phyloP scores from a whole-genome alignment of 2,329 filamentous ascomycete genomes.

The Kalaharituber pfeilii region DNA sequence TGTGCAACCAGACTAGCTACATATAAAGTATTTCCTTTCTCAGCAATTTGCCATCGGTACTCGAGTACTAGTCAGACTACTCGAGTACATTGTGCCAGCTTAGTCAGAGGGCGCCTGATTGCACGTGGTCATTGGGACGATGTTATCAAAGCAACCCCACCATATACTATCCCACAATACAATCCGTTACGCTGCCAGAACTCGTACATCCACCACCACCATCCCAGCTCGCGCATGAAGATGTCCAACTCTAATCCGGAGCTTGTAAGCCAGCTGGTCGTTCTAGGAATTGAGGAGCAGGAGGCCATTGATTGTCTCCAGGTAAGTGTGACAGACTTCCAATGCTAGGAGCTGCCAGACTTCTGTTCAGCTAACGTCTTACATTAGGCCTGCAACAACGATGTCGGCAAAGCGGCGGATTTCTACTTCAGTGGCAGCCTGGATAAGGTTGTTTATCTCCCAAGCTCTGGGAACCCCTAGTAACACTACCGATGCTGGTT shows the following conservation, averaged over 20 bases:
- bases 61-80: too few relatives aligned
- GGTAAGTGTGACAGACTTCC: conserved; percentile 9
- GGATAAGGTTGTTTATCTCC: conserved; percentile 16
- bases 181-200: conserved; percentile 5
- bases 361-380: conserved; percentile 3
- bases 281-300: conserved; percentile 14
- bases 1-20: too few relatives aligned
- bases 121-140: background rate
- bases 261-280: conserved; percentile 12
- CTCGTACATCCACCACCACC: too few relatives aligned
- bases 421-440: conserved; percentile 19
- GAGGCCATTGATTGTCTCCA: conserved; percentile 22
- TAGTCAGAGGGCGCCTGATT: background rate
- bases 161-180: conserved; percentile 7
- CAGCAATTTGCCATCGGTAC: too few relatives aligned
- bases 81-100: background rate
- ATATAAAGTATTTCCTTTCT: too few relatives aligned
- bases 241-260: conserved; percentile 12
- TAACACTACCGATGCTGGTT: background rate
- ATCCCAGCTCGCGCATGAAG: conserved; percentile 4
- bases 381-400: conserved; percentile 15
- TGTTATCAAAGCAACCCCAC: background rate
- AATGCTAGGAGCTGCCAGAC: conserved; percentile 7
- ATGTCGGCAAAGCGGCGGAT: conserved; percentile 20
- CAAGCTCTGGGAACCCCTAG: background rate